Conservation (phyloP, 495 filamentous ascomycete genomes). For the Daldinia loculata region DNA sequence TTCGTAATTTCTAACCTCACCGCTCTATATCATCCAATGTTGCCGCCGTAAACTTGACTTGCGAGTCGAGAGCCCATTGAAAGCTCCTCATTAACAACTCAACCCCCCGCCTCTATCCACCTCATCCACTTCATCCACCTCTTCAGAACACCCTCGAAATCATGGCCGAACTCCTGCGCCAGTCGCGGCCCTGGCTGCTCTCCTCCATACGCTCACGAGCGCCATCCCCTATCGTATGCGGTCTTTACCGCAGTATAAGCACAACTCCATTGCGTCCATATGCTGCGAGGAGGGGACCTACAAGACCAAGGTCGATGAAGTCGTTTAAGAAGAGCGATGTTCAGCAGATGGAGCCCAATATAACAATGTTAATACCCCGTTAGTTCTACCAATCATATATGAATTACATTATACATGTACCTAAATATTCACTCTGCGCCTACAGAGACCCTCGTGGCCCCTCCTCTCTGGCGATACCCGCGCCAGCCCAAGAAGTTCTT, state of each 20-base stretch:
- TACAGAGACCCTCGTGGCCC: slow-evolving; percentile 37
- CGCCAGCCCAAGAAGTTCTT: slow-evolving; percentile 33
- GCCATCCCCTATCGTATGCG: slow-evolving; percentile 3
- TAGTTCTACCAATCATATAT: slow-evolving; percentile 12
- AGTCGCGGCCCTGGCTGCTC: slow-evolving; percentile 27
- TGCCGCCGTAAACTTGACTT: neutral
- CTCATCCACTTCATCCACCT: neutral
- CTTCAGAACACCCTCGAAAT: neutral
- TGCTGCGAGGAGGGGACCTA: neutral
- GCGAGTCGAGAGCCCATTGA: neutral
- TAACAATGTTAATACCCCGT: slow-evolving; percentile 31
- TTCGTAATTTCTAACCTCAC: neutral
- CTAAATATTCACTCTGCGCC: neutral
- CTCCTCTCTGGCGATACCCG: slow-evolving; percentile 42
- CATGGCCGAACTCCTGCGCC: slow-evolving; percentile 35
- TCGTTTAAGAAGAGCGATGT: neutral
- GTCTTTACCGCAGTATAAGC: slow-evolving; percentile 13
- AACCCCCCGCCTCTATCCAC: neutral
- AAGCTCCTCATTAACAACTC: neutral
- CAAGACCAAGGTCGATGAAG: neutral
- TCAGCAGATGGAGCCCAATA: slow-evolving; percentile 4
- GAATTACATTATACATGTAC: neutral
- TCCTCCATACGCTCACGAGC: slow-evolving; percentile 8
- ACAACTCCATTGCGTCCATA: slow-evolving; percentile 16
- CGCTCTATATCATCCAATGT: neutral